Base-by-base conservation (phyloP, 306 rosid genomes). In the Malus fusca region DNA sequence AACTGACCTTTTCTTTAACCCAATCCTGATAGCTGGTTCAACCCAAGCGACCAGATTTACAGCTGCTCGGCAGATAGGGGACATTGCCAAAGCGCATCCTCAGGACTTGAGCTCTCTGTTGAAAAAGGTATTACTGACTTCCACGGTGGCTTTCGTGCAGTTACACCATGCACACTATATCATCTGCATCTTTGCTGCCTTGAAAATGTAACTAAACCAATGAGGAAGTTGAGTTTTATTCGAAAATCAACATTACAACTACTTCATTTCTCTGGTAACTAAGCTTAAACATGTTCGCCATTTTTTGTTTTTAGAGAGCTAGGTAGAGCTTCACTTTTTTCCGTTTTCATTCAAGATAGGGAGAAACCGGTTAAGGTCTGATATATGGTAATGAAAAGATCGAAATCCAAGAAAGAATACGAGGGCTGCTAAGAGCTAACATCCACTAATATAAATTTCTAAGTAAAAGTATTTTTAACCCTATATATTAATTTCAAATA, bases 31-130 rank as follows among this genome's bases (percentile, higher is more conserved):
- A 94, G 98, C 97, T 88, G 98, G 98, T 75, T 95, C 98, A 63
- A 87, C 97, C 79, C 98, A 95, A 86, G 82, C 96, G 9, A 95
- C 98, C 75, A 89, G 98, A 86, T 92, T 92, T 83, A 88, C 97
- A 56, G 97, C 98, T 58, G 98, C 98, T 77, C 97, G 97, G 60
- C 98, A 95, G 85, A 90, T 95, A 35, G 98, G 98, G 86, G 98
- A 92, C 43, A 95, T 95, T 80, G 97, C 97, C 56, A 92, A 95
- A 81, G 92, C 93, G 56, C 95, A 95, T 82, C 98, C 98, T 63
- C 96, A 90, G 74, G 98, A 95, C 84, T 83, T 95, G 77, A 71
- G 72, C 68, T 85, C 93, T 83, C 97, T 95, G 51, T 86, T 95
- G 65, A 90, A 92, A 80, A 95, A 92, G 96, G 98, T 94, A 68